These are phyloP conservation scores for Russula sp. DNA, from an alignment of 768 basidiomycete genomes.

Conservation along the genomic window DNA sequence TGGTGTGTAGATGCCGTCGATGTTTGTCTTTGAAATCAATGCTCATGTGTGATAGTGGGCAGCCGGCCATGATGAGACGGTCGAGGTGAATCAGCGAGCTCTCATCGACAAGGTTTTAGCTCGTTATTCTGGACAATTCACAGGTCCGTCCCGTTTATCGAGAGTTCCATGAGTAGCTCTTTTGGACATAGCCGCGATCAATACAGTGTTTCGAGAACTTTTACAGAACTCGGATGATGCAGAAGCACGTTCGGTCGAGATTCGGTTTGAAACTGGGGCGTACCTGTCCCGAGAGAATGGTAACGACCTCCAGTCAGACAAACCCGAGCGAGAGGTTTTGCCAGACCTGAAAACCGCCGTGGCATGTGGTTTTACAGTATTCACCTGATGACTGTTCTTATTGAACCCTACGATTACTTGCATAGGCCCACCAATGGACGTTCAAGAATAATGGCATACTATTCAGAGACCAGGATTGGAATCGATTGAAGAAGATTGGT, in stretches of 20 bases:
- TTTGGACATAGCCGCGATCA: background rate
- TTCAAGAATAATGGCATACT: constrained; percentile 85
- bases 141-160: constrained; percentile 43
- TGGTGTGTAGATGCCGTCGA: constrained; percentile 13
- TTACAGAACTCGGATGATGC: constrained; percentile 97
- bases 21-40: background rate
- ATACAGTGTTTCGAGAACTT: constrained; percentile 70
- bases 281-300: constrained; percentile 41
- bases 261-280: constrained; percentile 68
- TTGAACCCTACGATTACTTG: background rate
- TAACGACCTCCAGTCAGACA: constrained; percentile 6
- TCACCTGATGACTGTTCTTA: background rate
- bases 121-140: constrained; percentile 92
- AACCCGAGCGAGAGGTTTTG: constrained; percentile 34
- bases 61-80: constrained; percentile 68
- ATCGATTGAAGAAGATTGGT: constrained; percentile 85
- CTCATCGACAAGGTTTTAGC: constrained; percentile 96
- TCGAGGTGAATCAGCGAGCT: constrained; percentile 94
- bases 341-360: constrained; percentile 64
- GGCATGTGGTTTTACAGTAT: constrained; percentile 39
- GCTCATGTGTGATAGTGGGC: constrained; percentile 41
- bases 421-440: constrained; percentile 72
- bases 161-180: background rate
- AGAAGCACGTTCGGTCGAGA: constrained; percentile 68
- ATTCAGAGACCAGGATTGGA: constrained; percentile 89